Conservation (phyloP, 2,329 filamentous ascomycete species). For the Talaromyces rugulosus region DNA sequence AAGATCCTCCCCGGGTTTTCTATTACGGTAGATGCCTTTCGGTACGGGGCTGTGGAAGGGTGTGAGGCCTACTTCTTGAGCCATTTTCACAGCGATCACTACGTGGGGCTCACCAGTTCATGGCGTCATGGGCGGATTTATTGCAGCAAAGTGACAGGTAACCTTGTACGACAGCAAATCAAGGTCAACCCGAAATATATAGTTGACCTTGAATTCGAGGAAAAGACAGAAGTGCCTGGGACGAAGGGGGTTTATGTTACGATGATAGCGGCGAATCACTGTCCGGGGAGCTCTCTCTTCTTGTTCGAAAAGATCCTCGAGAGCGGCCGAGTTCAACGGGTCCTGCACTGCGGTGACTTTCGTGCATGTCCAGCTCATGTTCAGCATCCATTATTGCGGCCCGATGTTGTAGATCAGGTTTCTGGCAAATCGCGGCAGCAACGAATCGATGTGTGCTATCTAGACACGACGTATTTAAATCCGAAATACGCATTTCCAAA, state of each 20-base stretch:
- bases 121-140: conserved; percentile 96
- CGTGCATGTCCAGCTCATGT: conserved; percentile 83
- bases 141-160: conserved; percentile 87
- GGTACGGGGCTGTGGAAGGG: conserved; percentile 87
- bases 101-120: conserved; percentile 79
- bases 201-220: conserved; percentile 79
- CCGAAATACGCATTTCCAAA: conserved; percentile 92
- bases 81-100: conserved; percentile 98
- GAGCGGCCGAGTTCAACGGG: conserved; percentile 64
- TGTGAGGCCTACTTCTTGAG: conserved; percentile 95
- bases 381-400: conserved; percentile 73
- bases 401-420: conserved; percentile 65
- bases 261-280: conserved; percentile 96
- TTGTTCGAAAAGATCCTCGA: conserved; percentile 79
- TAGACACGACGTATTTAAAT: conserved; percentile 95
- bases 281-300: conserved; percentile 89
- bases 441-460: conserved; percentile 89
- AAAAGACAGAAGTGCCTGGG: conserved; percentile 70
- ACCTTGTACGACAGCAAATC: conserved; percentile 81
- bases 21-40: conserved; percentile 93
- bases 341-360: conserved; percentile 95
- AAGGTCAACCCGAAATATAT: conserved; percentile 83
- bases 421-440: conserved; percentile 73
- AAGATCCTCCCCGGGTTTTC: conserved; percentile 93
- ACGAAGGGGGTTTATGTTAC: conserved; percentile 82